These are phyloP conservation scores for Pythium chondricola DNA, from an alignment of 352 stramenopile species.

Conservation along the genomic window DNA sequence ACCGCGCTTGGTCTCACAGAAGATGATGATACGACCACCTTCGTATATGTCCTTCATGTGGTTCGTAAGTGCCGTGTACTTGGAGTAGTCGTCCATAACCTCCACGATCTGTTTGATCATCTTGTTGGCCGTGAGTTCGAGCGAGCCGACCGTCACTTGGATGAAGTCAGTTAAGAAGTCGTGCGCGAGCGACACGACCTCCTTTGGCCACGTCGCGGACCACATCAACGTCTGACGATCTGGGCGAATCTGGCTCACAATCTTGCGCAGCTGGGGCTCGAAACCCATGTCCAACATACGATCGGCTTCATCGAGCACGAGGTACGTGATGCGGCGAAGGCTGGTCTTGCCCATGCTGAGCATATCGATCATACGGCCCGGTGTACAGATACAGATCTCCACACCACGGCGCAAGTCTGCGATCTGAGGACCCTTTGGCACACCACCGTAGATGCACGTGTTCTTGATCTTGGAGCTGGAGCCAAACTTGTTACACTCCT, in stretches of 20 bases:
- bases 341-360: constrained; percentile 95
- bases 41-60: constrained; percentile 86
- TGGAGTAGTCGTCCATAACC: constrained; percentile 94
- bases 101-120: constrained; percentile 97
- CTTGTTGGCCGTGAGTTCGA: constrained; percentile 98
- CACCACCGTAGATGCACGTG: constrained; percentile 98
- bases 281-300: constrained; percentile 96
- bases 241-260: constrained; percentile 96
- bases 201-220: constrained; percentile 98
- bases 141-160: constrained; percentile 92
- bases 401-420: constrained; percentile 75
- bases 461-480: constrained; percentile 97
- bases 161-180: constrained; percentile 98
- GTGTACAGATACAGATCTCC: constrained; percentile 89
- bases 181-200: constrained; percentile 94
- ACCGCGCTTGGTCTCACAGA: constrained; percentile 99
- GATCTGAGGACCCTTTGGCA: constrained; percentile 93
- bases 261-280: constrained; percentile 92
- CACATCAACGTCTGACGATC: constrained; percentile 99
- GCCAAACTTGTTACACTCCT: constrained; percentile 99
- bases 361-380: constrained; percentile 97
- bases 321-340: constrained; percentile 96
- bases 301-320: constrained; percentile 99
- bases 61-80: constrained; percentile 89
- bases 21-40: constrained; percentile 96